Conservation (phyloP, 2,329 filamentous ascomycete species). For the Cordyceps pruinosa region DNA sequence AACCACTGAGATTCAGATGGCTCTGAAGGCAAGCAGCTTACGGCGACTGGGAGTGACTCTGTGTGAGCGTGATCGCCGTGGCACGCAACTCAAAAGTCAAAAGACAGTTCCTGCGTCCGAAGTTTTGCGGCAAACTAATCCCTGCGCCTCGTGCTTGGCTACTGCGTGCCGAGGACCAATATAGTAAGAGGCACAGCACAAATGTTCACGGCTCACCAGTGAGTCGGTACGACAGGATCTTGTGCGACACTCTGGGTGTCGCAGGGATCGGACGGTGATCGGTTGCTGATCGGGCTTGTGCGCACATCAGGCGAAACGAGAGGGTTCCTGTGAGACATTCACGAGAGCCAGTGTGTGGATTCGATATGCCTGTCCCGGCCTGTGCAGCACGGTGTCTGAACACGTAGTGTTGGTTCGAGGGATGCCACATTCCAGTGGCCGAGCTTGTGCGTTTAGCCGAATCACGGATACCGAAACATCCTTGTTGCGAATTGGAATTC, state of each 20-base stretch:
- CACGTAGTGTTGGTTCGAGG: background rate
- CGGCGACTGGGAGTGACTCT: background rate
- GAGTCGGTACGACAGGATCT: background rate
- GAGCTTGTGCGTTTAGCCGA: background rate
- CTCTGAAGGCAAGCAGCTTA: too few species aligned
- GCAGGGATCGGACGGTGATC: constrained; percentile 10
- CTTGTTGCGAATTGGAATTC: background rate
- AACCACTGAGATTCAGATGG: too few species aligned
- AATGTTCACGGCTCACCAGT: too few species aligned
- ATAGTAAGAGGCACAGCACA: too few species aligned
- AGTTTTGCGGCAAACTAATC: constrained; percentile 2
- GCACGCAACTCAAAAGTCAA: background rate
- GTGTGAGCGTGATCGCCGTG: background rate
- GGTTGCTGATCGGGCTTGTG: background rate
- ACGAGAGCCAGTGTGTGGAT: background rate
- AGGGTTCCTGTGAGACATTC: background rate
- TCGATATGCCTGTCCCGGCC: background rate
- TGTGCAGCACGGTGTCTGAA: background rate
- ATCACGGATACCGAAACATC: background rate
- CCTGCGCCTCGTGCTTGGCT: background rate
- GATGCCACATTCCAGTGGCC: background rate
- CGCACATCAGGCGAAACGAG: background rate
- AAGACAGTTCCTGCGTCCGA: background rate
- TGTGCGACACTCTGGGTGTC: background rate
- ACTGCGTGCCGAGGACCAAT: background rate